Base-by-base conservation (phyloP, 2,329 filamentous ascomycete species). In the Scleromitrula shiraiana region DNA sequence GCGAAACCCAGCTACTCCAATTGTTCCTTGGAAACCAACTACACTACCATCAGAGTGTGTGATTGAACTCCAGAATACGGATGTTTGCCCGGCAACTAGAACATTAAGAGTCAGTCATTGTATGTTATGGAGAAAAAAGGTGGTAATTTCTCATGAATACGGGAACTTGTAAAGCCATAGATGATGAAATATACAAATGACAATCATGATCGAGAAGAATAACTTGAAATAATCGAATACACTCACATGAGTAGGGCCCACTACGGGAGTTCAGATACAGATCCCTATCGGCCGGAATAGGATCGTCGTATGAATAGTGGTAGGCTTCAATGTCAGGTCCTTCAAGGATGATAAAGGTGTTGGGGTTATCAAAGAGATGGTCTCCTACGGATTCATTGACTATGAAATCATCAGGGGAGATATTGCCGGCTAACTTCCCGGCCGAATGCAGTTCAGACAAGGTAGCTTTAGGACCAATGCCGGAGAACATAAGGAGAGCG, bases 331-430 rank as follows among this genome's bases (percentile, higher is more conserved):
- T 59, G 2, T 60, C 52, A 1, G 70, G 65, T 3, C 62, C 62
- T 2, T 65, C 65, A 1, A 76, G 64, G 53, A 73, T 69, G 58
- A 76, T 72, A 51, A 72, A 75, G 1, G 74, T 77, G 52, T 77
- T 76, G 5, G 75, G 73, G 55, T 77, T 78, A 56, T 77, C 74
- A 53, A 76, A 78, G 23, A 77, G 68, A 27, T 70, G 69, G 12
- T 67, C 62, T 36, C 75, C 75, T 4, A 78, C 68, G 4, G 67
- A 64, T 0, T 66, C 66, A 56, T 73, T 74, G 57, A 72, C 68
- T 50, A 78, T 67, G 73, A 73, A 77, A 19, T 55, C 57, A 40
- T 58, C 57, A 1, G 60, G 50, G 0, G 60, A 53, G 7, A 68
- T 50, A 5, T 61, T 50, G 3, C 52, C 49, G 2, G 61, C 60